A percentile compares a stretch with the other conserved stretches of the same genome.
Conservation (phyloP, 371 early-diverging fungal species). For the Basidiobolus meristosporus region DNA sequence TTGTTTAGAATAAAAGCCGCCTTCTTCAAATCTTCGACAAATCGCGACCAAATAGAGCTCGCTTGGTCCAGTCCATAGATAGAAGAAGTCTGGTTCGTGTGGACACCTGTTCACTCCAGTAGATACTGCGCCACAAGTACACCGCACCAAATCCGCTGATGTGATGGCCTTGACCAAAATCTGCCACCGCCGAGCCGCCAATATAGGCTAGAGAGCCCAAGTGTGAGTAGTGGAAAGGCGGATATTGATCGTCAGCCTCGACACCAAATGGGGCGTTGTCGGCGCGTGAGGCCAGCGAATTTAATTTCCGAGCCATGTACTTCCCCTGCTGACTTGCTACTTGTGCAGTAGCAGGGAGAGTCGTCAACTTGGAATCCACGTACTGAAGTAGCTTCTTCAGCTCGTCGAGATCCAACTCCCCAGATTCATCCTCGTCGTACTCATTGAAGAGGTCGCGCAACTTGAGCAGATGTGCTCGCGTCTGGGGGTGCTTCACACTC, state of each 20-base stretch:
- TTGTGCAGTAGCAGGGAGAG: conserved; percentile 75
- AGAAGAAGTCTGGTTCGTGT: conserved; percentile 42
- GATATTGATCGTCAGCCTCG: conserved; percentile 5
- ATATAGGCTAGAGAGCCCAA: conserved; percentile 65
- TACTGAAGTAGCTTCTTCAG: conserved; percentile 27
- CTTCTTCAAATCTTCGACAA: conserved; percentile 59
- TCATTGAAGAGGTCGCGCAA: conserved; percentile 22
- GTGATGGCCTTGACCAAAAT: conserved; percentile 21
- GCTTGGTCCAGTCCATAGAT: conserved; percentile 36
- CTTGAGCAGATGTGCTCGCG: conserved; percentile 25
- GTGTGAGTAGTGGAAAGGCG: conserved; percentile 41
- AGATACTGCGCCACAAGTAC: conserved; percentile 44
- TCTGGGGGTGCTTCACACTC: conserved; percentile 20
- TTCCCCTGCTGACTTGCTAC: conserved; percentile 73
- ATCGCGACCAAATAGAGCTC: conserved; percentile 36
- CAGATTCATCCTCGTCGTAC: conserved; percentile 39
- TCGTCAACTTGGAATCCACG: conserved; percentile 41
- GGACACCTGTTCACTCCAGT: conserved; percentile 35
- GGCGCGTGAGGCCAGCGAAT: conserved; percentile 7
- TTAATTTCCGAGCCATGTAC: conserved; percentile 37
- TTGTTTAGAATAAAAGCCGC: too few relatives aligned
- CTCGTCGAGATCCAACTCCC: conserved; percentile 33
- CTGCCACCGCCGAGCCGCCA: conserved; percentile 53
- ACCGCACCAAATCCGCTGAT: conserved; percentile 25
- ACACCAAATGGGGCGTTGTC: background rate